phyloP scores from a whole-genome alignment of 805 yeast species.

The Ogataea dorogensis region DNA sequence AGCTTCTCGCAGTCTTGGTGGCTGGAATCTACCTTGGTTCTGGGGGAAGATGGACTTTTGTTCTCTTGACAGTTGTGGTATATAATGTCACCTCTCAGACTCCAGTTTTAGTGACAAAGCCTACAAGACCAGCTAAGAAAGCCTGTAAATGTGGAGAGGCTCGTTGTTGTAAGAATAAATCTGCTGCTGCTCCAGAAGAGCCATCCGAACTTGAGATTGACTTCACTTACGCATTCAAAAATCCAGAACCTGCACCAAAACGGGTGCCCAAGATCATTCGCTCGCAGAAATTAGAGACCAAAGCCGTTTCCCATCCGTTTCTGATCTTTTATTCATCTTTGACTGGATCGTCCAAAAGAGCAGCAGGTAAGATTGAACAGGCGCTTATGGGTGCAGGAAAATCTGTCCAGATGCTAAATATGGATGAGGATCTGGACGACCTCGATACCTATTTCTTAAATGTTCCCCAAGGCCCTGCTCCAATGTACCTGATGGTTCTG shows the following conservation, averaged over 20 bases:
- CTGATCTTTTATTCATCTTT: conserved; percentile 78
- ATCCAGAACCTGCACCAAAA: conserved; percentile 1
- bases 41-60: conserved; percentile 45
- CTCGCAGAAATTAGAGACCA: conserved; percentile 21
- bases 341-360: conserved; percentile 77
- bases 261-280: conserved; percentile 3
- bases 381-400: conserved; percentile 34
- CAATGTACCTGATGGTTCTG: conserved; percentile 67
- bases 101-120: no score
- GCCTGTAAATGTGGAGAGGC: conserved; percentile 9
- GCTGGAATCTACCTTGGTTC: conserved; percentile 32
- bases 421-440: conserved; percentile 82
- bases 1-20: conserved; percentile 8
- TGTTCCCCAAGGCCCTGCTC: conserved; percentile 48
- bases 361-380: conserved; percentile 53
- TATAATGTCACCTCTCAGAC: neutral
- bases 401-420: conserved; percentile 47
- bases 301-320: conserved; percentile 25
- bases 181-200: neutral
- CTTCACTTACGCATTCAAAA: conserved; percentile 11
- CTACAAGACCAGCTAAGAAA: neutral
- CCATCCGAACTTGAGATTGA: conserved; percentile 11
- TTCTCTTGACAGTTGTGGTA: conserved; percentile 25
- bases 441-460: conserved; percentile 76
- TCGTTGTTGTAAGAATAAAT: conserved; percentile 4